Evolutionary conservation across 805 yeast genomes (phyloP).

Genomic region (Hanseniaspora meyeri): DNA sequence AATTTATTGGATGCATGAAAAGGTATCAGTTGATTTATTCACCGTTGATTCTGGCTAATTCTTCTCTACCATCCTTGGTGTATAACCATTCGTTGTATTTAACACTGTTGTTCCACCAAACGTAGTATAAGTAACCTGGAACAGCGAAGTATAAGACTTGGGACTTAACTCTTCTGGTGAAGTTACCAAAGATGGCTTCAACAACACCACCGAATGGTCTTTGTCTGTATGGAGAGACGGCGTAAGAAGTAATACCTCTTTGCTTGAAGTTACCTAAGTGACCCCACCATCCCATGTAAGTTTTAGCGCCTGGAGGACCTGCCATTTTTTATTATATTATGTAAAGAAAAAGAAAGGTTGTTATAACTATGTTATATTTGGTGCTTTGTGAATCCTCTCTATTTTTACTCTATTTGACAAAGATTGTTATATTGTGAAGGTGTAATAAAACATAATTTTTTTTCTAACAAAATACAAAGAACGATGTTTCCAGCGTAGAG

Average conservation of each 20-base stretch:
- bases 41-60: slow-evolving; percentile 53
- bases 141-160: slow-evolving; percentile 66
- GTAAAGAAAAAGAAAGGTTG: not conserved
- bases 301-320: slow-evolving; percentile 51
- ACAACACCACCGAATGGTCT: slow-evolving; percentile 79
- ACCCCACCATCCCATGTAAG: slow-evolving; percentile 99
- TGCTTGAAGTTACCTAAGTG: slow-evolving; percentile 74
- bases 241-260: slow-evolving; percentile 73
- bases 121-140: slow-evolving; percentile 74
- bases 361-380: slow-evolving; percentile 9
- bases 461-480: no score
- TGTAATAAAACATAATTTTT: no score
- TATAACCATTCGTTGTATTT: slow-evolving; percentile 87
- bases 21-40: slow-evolving; percentile 17
- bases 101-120: slow-evolving; percentile 75
- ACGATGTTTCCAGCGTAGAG: not conserved
- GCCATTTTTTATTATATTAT: slow-evolving; percentile 35
- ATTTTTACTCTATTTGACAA: not conserved
- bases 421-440: no score
- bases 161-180: slow-evolving; percentile 81
- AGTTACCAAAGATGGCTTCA: slow-evolving; percentile 80
- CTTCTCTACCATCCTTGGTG: slow-evolving; percentile 96
- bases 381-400: slow-evolving; percentile 3
- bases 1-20: no score
- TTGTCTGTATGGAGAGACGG: slow-evolving; percentile 89